A percentile compares a stretch with the other conserved stretches of the same genome.
phyloP scores from a whole-genome alignment of 108 stramenopile genomes.

The Skeletonema grethae region DNA sequence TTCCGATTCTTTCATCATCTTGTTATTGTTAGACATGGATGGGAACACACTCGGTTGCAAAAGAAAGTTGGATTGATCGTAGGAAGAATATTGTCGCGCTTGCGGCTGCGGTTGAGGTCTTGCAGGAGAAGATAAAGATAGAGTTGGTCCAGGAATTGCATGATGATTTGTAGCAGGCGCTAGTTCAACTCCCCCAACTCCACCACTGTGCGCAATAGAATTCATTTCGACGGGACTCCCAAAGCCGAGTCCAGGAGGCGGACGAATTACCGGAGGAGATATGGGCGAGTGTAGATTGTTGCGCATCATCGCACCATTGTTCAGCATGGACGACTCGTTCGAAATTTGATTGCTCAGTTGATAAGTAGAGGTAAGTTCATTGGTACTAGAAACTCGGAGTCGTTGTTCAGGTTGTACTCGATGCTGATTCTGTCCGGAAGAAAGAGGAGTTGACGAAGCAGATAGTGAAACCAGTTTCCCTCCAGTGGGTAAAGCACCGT shows the following conservation, averaged over 20 bases:
- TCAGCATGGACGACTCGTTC: background rate
- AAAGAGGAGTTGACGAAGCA: background rate
- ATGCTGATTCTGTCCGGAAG: background rate
- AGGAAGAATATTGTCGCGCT: background rate
- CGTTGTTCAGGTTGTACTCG: background rate
- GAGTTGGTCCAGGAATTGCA: background rate
- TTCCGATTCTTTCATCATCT: background rate
- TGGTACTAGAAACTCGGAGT: background rate
- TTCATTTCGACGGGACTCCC: background rate
- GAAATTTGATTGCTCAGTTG: background rate
- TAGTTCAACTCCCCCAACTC: conserved; percentile 5
- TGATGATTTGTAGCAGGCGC: background rate
- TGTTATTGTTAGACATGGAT: conserved; percentile 1
- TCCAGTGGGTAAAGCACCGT: background rate
- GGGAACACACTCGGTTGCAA: conserved; percentile 5
- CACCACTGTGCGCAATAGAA: background rate
- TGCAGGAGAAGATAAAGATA: conserved; percentile 1
- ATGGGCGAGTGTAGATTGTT: conserved; percentile 5
- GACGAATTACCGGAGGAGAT: conserved; percentile 13
- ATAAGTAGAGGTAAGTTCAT: background rate
- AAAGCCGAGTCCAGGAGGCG: conserved; percentile 28
- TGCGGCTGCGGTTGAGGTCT: background rate
- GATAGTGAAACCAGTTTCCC: background rate
- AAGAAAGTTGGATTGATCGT: conserved; percentile 3
- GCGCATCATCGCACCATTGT: background rate